Conservation (phyloP, 2,329 filamentous ascomycete genomes). For the Phyllosticta citribraziliensis region DNA sequence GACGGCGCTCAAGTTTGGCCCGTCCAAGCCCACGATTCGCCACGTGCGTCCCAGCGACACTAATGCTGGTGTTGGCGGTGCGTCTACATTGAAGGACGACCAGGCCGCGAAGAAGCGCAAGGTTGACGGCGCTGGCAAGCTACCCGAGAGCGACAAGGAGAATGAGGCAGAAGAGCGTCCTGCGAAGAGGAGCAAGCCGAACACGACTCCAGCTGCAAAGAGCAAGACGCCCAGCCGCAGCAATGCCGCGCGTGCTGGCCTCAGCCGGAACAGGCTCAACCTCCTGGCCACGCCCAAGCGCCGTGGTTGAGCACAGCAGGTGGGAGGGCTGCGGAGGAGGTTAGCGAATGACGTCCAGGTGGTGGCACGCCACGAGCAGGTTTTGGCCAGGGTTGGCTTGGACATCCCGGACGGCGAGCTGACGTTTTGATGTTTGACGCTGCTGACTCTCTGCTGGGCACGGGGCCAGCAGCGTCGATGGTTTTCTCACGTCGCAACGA, state of each 20-base stretch:
- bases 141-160: conserved; percentile 33
- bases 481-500: neutral
- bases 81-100: conserved; percentile 12
- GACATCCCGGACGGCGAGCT: neutral
- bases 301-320: conserved; percentile 1
- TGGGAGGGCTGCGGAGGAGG: neutral
- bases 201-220: conserved; percentile 20
- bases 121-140: conserved; percentile 21
- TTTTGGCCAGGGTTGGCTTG: neutral
- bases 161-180: conserved; percentile 28
- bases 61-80: conserved; percentile 14
- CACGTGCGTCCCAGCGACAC: conserved; percentile 37
- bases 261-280: conserved; percentile 29
- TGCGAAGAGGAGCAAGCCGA: conserved; percentile 24
- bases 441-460: neutral
- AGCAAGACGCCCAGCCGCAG: conserved; percentile 17
- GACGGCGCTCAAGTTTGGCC: conserved; percentile 35
- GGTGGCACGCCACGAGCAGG: neutral
- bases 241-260: conserved; percentile 18
- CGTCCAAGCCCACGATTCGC: conserved; percentile 22
- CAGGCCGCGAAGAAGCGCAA: conserved; percentile 34
- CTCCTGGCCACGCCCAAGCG: conserved; percentile 31
- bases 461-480: neutral
- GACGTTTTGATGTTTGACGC: neutral
- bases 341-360: neutral